Base-by-base conservation (phyloP, 1,139 yeast species). In the Hansenula lynferdii region DNA sequence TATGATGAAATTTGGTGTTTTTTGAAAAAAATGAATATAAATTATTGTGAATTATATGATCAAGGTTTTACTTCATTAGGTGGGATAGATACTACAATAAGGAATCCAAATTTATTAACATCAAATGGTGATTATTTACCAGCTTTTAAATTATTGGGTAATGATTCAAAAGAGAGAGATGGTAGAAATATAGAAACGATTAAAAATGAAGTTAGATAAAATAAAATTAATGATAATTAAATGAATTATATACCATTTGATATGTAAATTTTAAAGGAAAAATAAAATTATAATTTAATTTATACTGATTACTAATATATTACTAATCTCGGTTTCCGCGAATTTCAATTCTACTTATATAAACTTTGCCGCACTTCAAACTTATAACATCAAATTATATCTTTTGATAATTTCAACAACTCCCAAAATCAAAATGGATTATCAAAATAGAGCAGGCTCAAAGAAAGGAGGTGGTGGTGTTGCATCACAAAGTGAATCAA, bases 31-130 rank as follows among this genome's bases (percentile, higher is more conserved):
- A 60, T 76, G 33, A 53, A 69, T 23, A 62, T 82, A 18, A 67
- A 68, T 2, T 87, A 87, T 59, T 87, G 96, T 54, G 42, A 52
- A 5, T 64, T 87, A 47, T 87, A 87, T 52, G 95, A 86, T 53
- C 45, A 50, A 34, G 96, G 96, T 0, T 87, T 80, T 53, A 85
- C 96, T 2, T 82, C 94, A 14, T 61, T 87, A 27, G 96, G 96
- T 4, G 95, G 95, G 0, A 64, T 75, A 2, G 62, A 72, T 42
- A 75, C 76, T 36, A 87, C 96, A 0, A 54, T 70, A 3, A 76
- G 71, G 28, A 87, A 87, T 56, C 94, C 92, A 3, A 67, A 62
- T 39, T 66, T 85, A 49, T 56, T 58, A 41, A 49, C 49, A 11
- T 59, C 47, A 2, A 59, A 52, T n/a, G 56, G 51, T 4, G 48